A percentile compares a stretch with the other conserved stretches of the same genome.
Conservation (phyloP, 306 rosid genomes). For the Inga leiocalycina region DNA sequence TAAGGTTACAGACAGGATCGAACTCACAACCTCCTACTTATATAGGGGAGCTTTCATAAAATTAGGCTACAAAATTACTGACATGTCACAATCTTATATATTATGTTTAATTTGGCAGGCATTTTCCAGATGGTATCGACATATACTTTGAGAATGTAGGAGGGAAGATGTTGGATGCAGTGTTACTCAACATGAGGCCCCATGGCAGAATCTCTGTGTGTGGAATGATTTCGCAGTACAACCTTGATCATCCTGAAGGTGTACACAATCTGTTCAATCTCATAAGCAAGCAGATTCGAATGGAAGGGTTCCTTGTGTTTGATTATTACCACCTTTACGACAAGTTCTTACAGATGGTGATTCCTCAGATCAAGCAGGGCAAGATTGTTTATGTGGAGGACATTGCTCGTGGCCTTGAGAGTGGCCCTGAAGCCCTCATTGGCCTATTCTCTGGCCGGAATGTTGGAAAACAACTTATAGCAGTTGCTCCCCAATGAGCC, state of each 20-base stretch:
- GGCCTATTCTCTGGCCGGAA: slow-evolving; percentile 53
- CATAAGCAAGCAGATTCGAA: slow-evolving; percentile 39
- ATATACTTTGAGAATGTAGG: slow-evolving; percentile 70
- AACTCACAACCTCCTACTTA: too few relatives aligned
- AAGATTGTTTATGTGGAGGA: slow-evolving; percentile 38
- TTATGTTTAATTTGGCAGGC: slow-evolving; percentile 23
- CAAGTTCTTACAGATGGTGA: slow-evolving; percentile 44
- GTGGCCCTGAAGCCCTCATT: slow-evolving; percentile 50
- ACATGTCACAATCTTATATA: too few relatives aligned
- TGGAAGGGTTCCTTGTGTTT: slow-evolving; percentile 51
- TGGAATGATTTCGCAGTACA: slow-evolving; percentile 55
- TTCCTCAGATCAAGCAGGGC: slow-evolving; percentile 43
- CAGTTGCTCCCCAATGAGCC: background rate
- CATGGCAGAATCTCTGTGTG: slow-evolving; percentile 54
- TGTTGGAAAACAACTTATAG: slow-evolving; percentile 43
- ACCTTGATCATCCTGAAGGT: slow-evolving; percentile 37
- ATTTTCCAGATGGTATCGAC: slow-evolving; percentile 57
- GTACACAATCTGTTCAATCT: slow-evolving; percentile 41
- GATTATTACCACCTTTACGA: slow-evolving; percentile 47
- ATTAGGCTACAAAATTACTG: too few relatives aligned
- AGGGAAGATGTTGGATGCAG: slow-evolving; percentile 60
- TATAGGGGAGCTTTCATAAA: too few relatives aligned
- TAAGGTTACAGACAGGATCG: too few relatives aligned
- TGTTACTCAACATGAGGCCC: slow-evolving; percentile 49
- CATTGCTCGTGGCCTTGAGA: slow-evolving; percentile 48